These are phyloP conservation scores for Aphelidium insulamus DNA, from an alignment of 371 early-diverging fungal genomes.

Conservation along the genomic window DNA sequence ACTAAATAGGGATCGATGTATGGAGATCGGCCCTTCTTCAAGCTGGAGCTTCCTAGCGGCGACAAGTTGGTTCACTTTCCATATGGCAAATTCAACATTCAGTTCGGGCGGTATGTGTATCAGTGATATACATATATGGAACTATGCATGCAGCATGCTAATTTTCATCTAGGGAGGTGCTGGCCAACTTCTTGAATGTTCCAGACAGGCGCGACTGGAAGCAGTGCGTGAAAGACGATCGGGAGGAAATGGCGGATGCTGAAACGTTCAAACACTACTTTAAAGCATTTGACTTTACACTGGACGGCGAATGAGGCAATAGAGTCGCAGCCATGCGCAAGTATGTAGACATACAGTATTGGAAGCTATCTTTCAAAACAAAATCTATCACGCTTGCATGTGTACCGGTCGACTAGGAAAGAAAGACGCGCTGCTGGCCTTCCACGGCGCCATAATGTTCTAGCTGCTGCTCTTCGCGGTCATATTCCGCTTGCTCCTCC, in stretches of 20 bases:
- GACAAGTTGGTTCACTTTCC: conserved; percentile 17
- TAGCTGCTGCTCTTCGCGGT: too few species aligned
- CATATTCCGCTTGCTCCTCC: too few species aligned
- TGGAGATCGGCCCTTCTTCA: conserved; percentile 34
- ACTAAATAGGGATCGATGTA: too few species aligned
- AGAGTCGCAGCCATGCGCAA: too few species aligned
- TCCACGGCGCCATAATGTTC: too few species aligned
- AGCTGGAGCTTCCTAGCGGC: conserved; percentile 34
- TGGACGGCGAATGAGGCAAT: too few species aligned
- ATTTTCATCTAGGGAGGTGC: conserved; percentile 16
- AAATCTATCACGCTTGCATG: too few species aligned
- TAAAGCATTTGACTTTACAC: conserved; percentile 23
- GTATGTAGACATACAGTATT: too few species aligned
- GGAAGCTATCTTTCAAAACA: too few species aligned
- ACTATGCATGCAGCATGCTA: neutral
- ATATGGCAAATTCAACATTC: conserved; percentile 28
- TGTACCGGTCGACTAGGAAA: too few species aligned
- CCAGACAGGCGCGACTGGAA: conserved; percentile 54
- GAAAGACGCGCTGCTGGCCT: too few species aligned
- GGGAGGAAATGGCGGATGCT: conserved; percentile 30
- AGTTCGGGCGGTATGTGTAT: conserved; percentile 32
- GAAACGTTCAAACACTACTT: conserved; percentile 26
- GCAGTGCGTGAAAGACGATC: conserved; percentile 23
- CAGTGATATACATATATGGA: neutral
- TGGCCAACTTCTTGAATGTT: conserved; percentile 28